phyloP scores from a whole-genome alignment of 179 eudicot genomes.

The Amaranthus tricolor region DNA sequence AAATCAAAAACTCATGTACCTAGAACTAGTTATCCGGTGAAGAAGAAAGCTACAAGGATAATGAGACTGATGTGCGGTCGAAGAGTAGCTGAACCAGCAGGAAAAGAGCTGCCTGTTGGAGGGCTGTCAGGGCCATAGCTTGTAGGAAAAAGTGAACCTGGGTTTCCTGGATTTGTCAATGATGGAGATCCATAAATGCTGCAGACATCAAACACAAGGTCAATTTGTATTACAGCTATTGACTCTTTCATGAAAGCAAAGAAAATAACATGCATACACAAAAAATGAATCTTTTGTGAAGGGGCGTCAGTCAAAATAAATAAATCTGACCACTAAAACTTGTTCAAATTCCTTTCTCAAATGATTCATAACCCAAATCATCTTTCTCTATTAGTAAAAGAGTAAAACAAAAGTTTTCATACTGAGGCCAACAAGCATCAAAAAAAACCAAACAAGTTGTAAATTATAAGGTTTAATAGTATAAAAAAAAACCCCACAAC shows the following conservation, averaged over 20 bases:
- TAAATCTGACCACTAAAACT: no score
- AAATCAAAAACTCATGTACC: constrained; percentile 20
- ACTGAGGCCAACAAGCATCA: not conserved
- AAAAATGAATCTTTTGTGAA: not conserved
- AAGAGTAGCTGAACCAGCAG: constrained; percentile 38
- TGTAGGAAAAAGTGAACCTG: constrained; percentile 35
- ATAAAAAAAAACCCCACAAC: not conserved
- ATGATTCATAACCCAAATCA: not conserved
- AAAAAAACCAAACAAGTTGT: not conserved
- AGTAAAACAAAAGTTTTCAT: not conserved
- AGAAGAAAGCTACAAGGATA: constrained; percentile 33
- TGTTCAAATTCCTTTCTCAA: not conserved
- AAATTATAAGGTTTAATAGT: not conserved
- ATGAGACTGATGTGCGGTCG: constrained; percentile 47
- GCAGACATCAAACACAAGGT: constrained; percentile 7
- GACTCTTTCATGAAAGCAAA: not conserved
- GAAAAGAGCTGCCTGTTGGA: constrained; percentile 34
- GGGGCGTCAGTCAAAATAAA: not conserved
- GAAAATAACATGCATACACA: not conserved
- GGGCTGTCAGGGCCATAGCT: constrained; percentile 49
- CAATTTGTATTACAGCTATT: not conserved
- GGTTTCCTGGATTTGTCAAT: constrained; percentile 38
- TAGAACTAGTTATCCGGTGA: constrained; percentile 37
- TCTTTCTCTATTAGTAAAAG: not conserved
- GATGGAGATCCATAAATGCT: constrained; percentile 45